A percentile compares a stretch with the other conserved stretches of the same genome.
phyloP scores from a whole-genome alignment of 1,139 yeast genomes.

The Hanseniaspora sp. region DNA sequence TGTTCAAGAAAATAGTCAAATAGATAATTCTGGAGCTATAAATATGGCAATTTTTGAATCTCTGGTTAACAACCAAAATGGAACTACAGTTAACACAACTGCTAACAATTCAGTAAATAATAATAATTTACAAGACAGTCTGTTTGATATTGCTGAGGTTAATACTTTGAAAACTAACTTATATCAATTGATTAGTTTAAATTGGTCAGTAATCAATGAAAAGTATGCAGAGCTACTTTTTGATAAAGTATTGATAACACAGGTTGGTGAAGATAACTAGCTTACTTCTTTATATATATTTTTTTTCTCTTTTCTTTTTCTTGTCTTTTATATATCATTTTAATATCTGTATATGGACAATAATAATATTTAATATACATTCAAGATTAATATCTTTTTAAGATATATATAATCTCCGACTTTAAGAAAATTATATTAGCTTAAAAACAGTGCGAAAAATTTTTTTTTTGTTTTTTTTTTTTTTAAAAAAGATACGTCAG shows the following conservation, averaged over 20 bases:
- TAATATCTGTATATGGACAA: no score
- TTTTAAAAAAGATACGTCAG: no score
- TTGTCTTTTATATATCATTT: no score
- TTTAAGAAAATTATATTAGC: no score
- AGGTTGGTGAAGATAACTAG: not conserved
- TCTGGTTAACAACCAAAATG: not conserved
- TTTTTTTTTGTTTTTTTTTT: no score
- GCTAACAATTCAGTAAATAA: slow-evolving; percentile 1
- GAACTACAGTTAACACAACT: not conserved
- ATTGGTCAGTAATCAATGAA: slow-evolving; percentile 31
- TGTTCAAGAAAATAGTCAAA: slow-evolving; percentile 20
- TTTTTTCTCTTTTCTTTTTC: no score
- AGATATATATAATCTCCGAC: no score
- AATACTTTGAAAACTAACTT: slow-evolving; percentile 29
- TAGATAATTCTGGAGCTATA: slow-evolving; percentile 1
- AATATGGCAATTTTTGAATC: slow-evolving; percentile 4
- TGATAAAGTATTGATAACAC: slow-evolving; percentile 19
- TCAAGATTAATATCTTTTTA: no score
- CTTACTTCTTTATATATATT: not conserved
- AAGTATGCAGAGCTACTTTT: slow-evolving; percentile 27
- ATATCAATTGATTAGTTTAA: slow-evolving; percentile 28
- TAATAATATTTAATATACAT: no score
- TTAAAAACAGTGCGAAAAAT: no score
- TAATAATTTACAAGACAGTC: slow-evolving; percentile 17
- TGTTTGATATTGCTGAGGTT: slow-evolving; percentile 27